Evolutionary conservation across 163 green algal species (phyloP).

Genomic region (Scenedesmus sp.): DNA sequence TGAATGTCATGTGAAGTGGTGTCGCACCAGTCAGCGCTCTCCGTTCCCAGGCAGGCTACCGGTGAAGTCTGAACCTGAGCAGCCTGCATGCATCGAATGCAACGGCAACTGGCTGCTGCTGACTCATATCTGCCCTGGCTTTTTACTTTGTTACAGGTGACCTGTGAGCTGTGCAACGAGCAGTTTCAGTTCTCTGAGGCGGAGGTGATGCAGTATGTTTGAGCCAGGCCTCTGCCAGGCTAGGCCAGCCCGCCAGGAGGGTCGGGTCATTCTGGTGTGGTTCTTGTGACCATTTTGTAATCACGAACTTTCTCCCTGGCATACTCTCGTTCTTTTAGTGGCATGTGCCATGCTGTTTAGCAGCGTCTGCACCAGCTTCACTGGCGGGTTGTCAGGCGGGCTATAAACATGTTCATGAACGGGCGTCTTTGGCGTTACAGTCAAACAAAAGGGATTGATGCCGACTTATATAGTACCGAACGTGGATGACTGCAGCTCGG

Average conservation of each 20-base stretch:
- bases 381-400: no score
- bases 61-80: no score
- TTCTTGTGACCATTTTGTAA: background rate
- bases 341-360: background rate
- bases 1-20: no score
- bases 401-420: no score
- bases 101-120: background rate
- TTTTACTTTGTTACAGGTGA: slow-evolving; percentile 71
- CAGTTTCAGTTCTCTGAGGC: slow-evolving; percentile 73
- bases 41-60: no score
- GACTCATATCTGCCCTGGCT: background rate
- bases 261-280: background rate
- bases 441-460: no score
- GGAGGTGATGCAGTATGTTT: slow-evolving; percentile 52
- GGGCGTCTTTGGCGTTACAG: no score
- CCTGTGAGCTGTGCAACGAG: slow-evolving; percentile 92
- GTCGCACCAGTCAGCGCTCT: no score
- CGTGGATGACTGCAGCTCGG: no score
- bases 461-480: no score
- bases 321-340: background rate
- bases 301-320: background rate
- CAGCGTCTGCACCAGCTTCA: background rate
- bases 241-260: background rate
- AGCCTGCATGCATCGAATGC: background rate
- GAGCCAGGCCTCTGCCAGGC: background rate